Evolutionary conservation across 164 flowering plant genomes (phyloP).

Genomic region (Magnolia changhungtana): DNA sequence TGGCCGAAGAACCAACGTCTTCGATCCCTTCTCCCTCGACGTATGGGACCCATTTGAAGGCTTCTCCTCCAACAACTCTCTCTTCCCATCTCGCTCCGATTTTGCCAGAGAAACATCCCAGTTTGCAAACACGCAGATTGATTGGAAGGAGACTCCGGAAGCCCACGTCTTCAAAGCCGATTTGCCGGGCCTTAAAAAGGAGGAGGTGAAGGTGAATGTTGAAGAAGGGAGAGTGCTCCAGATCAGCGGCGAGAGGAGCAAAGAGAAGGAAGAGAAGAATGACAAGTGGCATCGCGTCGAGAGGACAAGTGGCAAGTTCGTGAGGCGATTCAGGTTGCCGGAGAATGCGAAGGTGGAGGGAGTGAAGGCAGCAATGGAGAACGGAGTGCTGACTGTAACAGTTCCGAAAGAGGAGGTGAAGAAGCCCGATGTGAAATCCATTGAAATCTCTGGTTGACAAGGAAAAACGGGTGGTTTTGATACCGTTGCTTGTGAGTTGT

Average conservation of each 20-base stretch:
- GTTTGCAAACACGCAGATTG: constrained; percentile 22
- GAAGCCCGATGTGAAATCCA: constrained; percentile 23
- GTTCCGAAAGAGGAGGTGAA: constrained; percentile 34
- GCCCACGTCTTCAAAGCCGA: constrained; percentile 43
- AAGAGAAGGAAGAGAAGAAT: constrained; percentile 35
- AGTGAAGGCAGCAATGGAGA: constrained; percentile 32
- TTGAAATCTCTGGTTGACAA: constrained; percentile 28
- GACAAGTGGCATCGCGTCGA: constrained; percentile 35
- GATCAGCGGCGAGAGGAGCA: constrained; percentile 37
- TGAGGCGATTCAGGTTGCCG: constrained; percentile 36
- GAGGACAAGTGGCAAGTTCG: constrained; percentile 35
- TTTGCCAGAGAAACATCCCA: constrained; percentile 16
- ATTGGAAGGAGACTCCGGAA: constrained; percentile 43
- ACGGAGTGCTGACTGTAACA: constrained; percentile 37
- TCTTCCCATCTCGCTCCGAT: background rate
- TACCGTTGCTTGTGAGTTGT: background rate
- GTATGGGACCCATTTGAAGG: constrained; percentile 11
- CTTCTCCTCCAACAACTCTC: constrained; percentile 1
- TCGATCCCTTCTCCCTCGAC: constrained; percentile 20
- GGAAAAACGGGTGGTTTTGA: background rate
- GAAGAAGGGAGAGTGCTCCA: constrained; percentile 36
- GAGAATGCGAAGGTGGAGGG: constrained; percentile 33
- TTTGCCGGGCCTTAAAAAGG: constrained; percentile 40
- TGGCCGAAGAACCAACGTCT: constrained; percentile 8
- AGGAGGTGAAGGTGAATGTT: constrained; percentile 39